Conservation (phyloP, 1,139 yeast species). For the Zygotorulaspora mrakii region DNA sequence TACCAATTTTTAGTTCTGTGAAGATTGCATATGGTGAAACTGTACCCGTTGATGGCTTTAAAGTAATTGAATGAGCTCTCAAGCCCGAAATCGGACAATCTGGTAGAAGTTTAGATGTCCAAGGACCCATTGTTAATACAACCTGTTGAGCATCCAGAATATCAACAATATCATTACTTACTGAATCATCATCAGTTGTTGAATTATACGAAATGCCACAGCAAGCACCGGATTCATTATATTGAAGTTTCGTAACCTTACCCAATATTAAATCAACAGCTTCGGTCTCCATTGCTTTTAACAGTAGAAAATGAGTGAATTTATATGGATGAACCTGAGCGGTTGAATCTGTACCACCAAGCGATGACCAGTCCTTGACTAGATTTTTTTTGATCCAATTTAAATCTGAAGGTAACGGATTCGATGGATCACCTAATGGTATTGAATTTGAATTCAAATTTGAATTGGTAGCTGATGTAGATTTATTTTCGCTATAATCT, state of each 20-base stretch:
- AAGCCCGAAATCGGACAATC: constrained; percentile 91
- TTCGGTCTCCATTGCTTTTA: constrained; percentile 78
- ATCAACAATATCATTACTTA: constrained; percentile 31
- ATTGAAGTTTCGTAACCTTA: constrained; percentile 55
- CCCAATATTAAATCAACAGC: constrained; percentile 84
- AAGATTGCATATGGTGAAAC: constrained; percentile 93
- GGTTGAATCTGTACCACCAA: constrained; percentile 85
- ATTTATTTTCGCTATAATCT: neutral
- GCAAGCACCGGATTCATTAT: constrained; percentile 11
- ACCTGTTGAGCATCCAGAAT: constrained; percentile 63
- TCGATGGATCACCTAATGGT: constrained; percentile 8
- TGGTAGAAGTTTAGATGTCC: constrained; percentile 88
- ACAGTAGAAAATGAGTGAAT: constrained; percentile 76
- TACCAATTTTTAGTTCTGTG: constrained; percentile 74
- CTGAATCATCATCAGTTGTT: constrained; percentile 13
- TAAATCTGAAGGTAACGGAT: constrained; percentile 61
- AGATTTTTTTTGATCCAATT: constrained; percentile 75
- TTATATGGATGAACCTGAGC: constrained; percentile 97
- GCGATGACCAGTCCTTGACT: constrained; percentile 68
- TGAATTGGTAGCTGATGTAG: constrained; percentile 40
- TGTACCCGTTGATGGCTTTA: constrained; percentile 68
- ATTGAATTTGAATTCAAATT: constrained; percentile 38
- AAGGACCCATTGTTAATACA: constrained; percentile 85
- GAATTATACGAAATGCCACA: constrained; percentile 15
- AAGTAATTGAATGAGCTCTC: constrained; percentile 91